Evolutionary conservation across 2,329 filamentous ascomycete species (phyloP), one percentile per base, ranked within the genome.

Genomic region (Thermothelomyces thermophilus): DNA sequence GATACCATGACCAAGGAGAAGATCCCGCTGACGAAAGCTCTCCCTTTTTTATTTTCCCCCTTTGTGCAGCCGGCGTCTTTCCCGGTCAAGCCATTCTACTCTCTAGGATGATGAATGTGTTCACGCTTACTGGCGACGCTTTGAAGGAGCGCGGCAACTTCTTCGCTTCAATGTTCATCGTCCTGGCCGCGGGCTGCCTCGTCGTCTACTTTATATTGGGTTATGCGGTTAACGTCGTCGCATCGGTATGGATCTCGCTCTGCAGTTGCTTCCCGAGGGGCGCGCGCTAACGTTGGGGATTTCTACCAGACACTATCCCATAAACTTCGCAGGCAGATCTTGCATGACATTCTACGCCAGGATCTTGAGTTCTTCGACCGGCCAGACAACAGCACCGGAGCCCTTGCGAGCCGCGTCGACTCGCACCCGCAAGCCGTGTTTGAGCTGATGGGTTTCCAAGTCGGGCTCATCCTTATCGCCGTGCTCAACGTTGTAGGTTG

Each of bases 101-200:
- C 30, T 66, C 67, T 10, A 64, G 64, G 40, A 63, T 71, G 13
- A 66, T 72, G 40, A 64, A 71, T 5, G 68, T 72, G 6, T 74
- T 74, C 48, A 54, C 56, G 1, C 46, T 58, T 2, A 65, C 61
- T 2, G 62, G 64, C 2, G 56, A 64, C 1, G 61, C 54, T 3
- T 66, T 70, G 63, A 60, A 60, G 5, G 52, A 62, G 2, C 59
- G 60, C 1, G 76, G 74, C 8, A 70, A 80, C 58, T 79, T 79
- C 56, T 79, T 69, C 63, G 71, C 76, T 0, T 64, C 71, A 45
- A 79, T 80, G 75, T 80, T 80, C 44, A 68, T 74, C 39, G 63
- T 70, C 1, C 57, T 73, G 48, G 68, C 73, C 3, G 62, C 64
- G 3, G 73, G 67, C 2, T 65, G 68, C n/a, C 63, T 74, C 1